phyloP scores from a whole-genome alignment of 1,284 basidiomycete species.

The Anthracocystis panici-leucophaei region DNA sequence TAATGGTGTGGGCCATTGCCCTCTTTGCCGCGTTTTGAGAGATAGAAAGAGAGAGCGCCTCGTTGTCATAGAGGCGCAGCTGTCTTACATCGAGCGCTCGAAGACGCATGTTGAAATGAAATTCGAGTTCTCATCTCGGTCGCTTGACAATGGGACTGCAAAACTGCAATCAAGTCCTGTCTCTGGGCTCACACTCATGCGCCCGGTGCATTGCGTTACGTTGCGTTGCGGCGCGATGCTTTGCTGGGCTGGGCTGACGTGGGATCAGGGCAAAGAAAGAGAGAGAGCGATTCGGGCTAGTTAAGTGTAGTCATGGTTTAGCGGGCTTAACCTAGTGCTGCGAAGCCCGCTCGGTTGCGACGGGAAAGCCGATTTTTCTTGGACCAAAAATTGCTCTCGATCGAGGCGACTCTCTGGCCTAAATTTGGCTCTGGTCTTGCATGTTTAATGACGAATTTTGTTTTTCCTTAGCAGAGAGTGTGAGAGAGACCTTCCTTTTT shows the following conservation, averaged over 20 bases:
- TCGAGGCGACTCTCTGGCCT: neutral
- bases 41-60: neutral
- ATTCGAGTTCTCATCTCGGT: neutral
- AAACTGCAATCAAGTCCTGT: too few species aligned
- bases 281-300: neutral
- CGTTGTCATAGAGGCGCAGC: neutral
- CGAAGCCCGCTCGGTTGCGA: too few species aligned
- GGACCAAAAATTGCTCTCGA: neutral
- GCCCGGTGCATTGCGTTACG: too few species aligned
- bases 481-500: constrained; percentile 10
- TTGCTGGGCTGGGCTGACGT: neutral
- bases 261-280: neutral
- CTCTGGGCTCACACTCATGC: too few species aligned
- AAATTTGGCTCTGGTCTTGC: neutral
- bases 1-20: neutral
- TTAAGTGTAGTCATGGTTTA: too few species aligned
- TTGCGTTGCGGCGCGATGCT: too few species aligned
- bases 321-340: too few species aligned
- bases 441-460: constrained; percentile 1
- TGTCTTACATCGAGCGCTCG: constrained; percentile 1
- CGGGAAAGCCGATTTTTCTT: too few species aligned
- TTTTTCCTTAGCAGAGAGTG: neutral
- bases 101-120: neutral
- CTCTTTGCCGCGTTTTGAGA: neutral
- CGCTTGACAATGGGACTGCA: too few species aligned